Evolutionary conservation across 768 basidiomycete species (phyloP).

Genomic region (Agrocybe chaxingu): DNA sequence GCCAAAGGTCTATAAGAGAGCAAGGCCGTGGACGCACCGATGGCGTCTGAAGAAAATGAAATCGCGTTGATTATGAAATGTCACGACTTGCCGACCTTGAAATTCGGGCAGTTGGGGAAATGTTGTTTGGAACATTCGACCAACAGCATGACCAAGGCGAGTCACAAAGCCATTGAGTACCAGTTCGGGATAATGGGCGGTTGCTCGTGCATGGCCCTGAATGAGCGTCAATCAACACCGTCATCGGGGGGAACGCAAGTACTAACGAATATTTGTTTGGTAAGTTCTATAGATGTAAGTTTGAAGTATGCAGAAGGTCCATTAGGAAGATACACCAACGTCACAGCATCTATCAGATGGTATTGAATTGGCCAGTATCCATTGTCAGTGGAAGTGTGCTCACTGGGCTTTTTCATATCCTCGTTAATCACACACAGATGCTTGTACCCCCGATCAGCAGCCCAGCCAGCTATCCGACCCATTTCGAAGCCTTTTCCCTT

Average conservation of each 20-base stretch:
- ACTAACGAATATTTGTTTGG: conserved; percentile 81
- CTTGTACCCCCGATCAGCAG: conserved; percentile 81
- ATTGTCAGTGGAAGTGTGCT: conserved; percentile 27
- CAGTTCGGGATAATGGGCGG: conserved; percentile 91
- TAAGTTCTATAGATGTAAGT: conserved; percentile 82
- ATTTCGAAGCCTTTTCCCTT: conserved; percentile 90
- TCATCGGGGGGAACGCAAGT: neutral
- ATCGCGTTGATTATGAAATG: conserved; percentile 95
- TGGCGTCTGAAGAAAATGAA: conserved; percentile 97
- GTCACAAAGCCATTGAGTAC: conserved; percentile 95
- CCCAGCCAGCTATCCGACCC: conserved; percentile 91
- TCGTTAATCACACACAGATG: conserved; percentile 94
- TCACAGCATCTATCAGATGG: conserved; percentile 74
- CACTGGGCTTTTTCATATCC: conserved; percentile 91
- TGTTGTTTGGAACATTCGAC: conserved; percentile 93
- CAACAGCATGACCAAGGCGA: conserved; percentile 87
- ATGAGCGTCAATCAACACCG: neutral
- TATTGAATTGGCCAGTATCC: conserved; percentile 1
- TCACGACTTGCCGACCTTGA: conserved; percentile 94
- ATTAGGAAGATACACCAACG: conserved; percentile 82
- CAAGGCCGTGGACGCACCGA: conserved; percentile 47
- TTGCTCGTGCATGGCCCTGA: conserved; percentile 89
- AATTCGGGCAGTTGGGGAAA: conserved; percentile 96
- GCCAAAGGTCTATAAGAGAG: conserved; percentile 3
- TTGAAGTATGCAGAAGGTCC: conserved; percentile 98